These are phyloP conservation scores for Pythium aristosporum DNA, from an alignment of 352 stramenopile genomes.

Conservation along the genomic window DNA sequence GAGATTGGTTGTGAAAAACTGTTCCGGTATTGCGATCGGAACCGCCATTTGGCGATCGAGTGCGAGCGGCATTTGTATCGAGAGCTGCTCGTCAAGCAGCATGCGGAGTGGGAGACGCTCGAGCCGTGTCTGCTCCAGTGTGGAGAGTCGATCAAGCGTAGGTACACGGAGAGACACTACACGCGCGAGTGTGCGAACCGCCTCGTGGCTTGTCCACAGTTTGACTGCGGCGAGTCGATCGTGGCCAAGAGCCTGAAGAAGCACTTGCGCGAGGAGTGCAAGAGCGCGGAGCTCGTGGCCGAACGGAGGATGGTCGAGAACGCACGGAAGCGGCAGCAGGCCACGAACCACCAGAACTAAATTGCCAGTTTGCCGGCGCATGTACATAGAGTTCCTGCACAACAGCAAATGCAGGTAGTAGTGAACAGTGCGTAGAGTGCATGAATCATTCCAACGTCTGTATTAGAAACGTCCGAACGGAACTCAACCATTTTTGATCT, in stretches of 20 bases:
- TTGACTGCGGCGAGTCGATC: conserved; percentile 54
- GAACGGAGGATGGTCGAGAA: conserved; percentile 38
- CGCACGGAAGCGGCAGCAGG: conserved; percentile 24
- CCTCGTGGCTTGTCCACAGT: conserved; percentile 44
- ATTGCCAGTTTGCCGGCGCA: not conserved
- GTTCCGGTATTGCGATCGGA: conserved; percentile 35
- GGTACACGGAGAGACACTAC: conserved; percentile 40
- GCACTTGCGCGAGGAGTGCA: conserved; percentile 46
- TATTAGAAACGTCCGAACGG: conserved; percentile 8
- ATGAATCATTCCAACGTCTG: conserved; percentile 16
- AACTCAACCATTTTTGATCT: conserved; percentile 28
- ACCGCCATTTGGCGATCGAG: conserved; percentile 30
- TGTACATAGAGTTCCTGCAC: not conserved
- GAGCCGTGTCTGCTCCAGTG: conserved; percentile 52
- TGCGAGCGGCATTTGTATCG: conserved; percentile 47
- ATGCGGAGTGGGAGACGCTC: conserved; percentile 39
- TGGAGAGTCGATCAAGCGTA: conserved; percentile 31
- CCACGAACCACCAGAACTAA: not conserved
- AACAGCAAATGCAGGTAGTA: not conserved
- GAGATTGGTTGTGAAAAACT: conserved; percentile 44
- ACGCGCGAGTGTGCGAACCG: conserved; percentile 44
- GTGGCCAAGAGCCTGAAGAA: conserved; percentile 35
- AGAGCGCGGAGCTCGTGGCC: conserved; percentile 27
- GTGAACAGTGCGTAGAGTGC: not conserved
- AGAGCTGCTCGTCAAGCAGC: conserved; percentile 38